A percentile compares a stretch with the other conserved stretches of the same genome.
Evolutionary conservation across 257 asterid species (phyloP).

Genomic region (Rubia yunnanensis): DNA sequence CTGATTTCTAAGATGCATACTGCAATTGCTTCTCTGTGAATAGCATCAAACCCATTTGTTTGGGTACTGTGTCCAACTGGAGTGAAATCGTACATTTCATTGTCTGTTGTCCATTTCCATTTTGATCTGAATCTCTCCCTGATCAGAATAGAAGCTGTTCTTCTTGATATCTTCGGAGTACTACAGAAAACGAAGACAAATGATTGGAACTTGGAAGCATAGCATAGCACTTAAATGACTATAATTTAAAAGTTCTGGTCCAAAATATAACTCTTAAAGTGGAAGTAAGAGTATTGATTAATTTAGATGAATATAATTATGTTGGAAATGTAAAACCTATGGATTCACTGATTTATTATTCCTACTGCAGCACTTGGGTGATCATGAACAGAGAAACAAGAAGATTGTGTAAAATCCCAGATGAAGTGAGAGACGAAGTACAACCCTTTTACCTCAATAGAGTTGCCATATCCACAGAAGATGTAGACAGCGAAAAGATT

Average conservation of each 20-base stretch:
- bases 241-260: background rate
- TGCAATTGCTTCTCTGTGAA: no score
- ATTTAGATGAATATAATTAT: no score
- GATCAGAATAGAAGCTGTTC: no score
- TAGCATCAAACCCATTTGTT: no score
- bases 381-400: constrained; percentile 86
- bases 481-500: constrained; percentile 43
- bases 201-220: background rate
- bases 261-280: no score
- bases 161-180: background rate
- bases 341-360: background rate
- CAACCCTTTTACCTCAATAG: constrained; percentile 57
- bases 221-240: background rate
- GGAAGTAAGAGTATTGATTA: no score
- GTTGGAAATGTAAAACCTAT: no score
- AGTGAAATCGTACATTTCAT: no score
- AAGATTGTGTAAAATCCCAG: constrained; percentile 69
- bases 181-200: no score
- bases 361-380: constrained; percentile 64
- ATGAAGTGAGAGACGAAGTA: constrained; percentile 60
- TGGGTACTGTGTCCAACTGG: no score
- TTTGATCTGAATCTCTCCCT: no score
- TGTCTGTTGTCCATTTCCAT: no score
- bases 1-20: background rate
- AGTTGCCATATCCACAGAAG: constrained; percentile 35